These are phyloP conservation scores for Colletotrichum echinochloae DNA, from an alignment of 2,329 filamentous ascomycete species.

Conservation along the genomic window DNA sequence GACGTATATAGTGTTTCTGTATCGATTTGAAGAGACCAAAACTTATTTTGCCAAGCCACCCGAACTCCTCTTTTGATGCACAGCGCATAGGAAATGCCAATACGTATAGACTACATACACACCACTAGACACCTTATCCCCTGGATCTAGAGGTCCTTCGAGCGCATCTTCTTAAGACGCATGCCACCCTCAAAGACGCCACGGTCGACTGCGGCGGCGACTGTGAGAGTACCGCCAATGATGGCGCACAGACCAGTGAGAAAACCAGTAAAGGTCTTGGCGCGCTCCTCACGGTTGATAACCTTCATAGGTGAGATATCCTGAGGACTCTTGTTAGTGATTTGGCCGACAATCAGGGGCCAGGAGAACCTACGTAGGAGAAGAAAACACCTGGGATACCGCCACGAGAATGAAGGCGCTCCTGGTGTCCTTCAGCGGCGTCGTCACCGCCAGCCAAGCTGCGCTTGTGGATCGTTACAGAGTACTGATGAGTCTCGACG, in stretches of 20 bases:
- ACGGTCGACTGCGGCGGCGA: constrained; percentile 92
- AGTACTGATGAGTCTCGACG: constrained; percentile 98
- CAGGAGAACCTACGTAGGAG: constrained; percentile 79
- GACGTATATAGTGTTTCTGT: constrained; percentile 4
- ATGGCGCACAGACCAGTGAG: constrained; percentile 94
- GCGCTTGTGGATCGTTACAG: constrained; percentile 95
- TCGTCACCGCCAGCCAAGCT: constrained; percentile 88
- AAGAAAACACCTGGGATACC: constrained; percentile 99
- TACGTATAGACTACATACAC: constrained; percentile 40
- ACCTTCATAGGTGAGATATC: constrained; percentile 99
- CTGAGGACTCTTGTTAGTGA: constrained; percentile 56
- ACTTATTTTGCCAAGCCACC: constrained; percentile 35
- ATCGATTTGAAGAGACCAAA: constrained; percentile 30
- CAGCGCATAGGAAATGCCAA: constrained; percentile 26
- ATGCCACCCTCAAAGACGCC: constrained; percentile 89
- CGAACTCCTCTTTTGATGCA: constrained; percentile 42
- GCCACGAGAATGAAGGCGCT: constrained; percentile 87
- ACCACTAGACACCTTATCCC: neutral
- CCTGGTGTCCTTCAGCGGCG: constrained; percentile 87
- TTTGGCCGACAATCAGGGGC: neutral
- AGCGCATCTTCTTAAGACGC: constrained; percentile 86
- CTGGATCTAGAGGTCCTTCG: constrained; percentile 66
- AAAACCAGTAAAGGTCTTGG: constrained; percentile 93
- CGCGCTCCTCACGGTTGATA: constrained; percentile 91
- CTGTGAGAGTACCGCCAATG: constrained; percentile 93